Evolutionary conservation across 306 rosid genomes (phyloP), one percentile per base, ranked within the genome.

Genomic region (Citrullus amarus): DNA sequence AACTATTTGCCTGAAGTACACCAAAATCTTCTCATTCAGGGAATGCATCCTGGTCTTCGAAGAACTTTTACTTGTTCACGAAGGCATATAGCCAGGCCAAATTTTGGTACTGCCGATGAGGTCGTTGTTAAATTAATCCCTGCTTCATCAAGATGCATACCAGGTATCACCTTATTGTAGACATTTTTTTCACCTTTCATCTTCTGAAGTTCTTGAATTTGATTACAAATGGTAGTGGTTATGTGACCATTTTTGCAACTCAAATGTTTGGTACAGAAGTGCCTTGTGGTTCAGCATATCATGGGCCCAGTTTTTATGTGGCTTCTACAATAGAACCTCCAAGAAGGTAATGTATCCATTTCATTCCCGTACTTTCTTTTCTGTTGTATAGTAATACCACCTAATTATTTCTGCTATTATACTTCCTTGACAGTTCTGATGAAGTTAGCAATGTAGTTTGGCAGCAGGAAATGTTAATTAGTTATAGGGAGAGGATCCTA

Each of bases 311-410:
- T 81, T 63, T 79, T 82, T 74, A 79, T 79, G 79, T 79, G 78
- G 76, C 61, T 56, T 89, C 71, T 57, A 54, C 83, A 67, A 80
- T 82, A 73, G 86, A 89, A 78, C 78, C 83, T 83, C 84, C 73
- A 65, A 82, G 75, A 72, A 81, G 97, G 98, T 93, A 80, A 87
- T 79, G 69, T 78, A 46, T 78, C 46, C 57, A 75, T 9, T 50
- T 18, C 70, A 41, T 53, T 79, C 12, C 53, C 57, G 17, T 79
- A 22, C 14, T 16, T 34, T 25, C 28, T 30, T 6, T 44, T 14
- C 30, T 2, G 34, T 78, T 22, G 44, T 34, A 56, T 34, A 17
- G n/a, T 75, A 6, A 55, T 74, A 20, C 22, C 63, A 54, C 56
- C 41, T 13, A 22, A 36, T 10, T 61, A 61, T 7, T 18, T 20